Evolutionary conservation across 2,329 filamentous ascomycete genomes (phyloP), one percentile per base, ranked within the genome.

Genomic region (Blumeria graminis): DNA sequence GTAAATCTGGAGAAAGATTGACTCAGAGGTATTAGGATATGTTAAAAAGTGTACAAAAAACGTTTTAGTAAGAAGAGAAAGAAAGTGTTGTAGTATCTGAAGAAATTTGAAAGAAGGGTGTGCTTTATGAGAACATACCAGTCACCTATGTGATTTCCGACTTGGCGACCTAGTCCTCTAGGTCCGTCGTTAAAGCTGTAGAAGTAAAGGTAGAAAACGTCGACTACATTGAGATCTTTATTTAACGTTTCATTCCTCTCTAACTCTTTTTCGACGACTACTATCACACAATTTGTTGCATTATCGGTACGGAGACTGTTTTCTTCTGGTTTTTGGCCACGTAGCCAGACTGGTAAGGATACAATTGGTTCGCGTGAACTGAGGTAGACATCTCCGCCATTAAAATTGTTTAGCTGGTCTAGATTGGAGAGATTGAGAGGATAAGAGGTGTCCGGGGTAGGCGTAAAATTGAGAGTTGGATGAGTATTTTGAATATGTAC

Each of bases 201-300:
- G 46, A 63, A 64, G 54, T 64, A 64, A 58, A 64, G 61, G 48
- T 63, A 64, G 50, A 63, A 64, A 3, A 61, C 63, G 57, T 64
- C 63, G 6, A 62, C 50, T 22, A 61, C 55, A 61, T 78, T 72
- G 58, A 74, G 73, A 55, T 71, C 74, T 59, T 51, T 32, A 14
- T 33, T 51, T 11, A 11, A 22, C 3, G 18, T 22, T 14, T 33
- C n/a, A 22, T 48, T 22, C 45, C 78, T 76, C 58, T 78, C 71
- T 45, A 94, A 22, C n/a, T 48, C 22, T 22, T 78, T 76, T 58
- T 78, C 71, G 45, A 94, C 81, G 22, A 92, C 76, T 35, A 95
- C 72, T 16, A 95, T 77, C 9, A 92, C 77, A 11, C 71, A 71
- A 6, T 72, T 72, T 6, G 71, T 69, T 1, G 73, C 73, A 1